Conservation (phyloP, 1,139 yeast genomes). For the Pichiaceae sp. region DNA sequence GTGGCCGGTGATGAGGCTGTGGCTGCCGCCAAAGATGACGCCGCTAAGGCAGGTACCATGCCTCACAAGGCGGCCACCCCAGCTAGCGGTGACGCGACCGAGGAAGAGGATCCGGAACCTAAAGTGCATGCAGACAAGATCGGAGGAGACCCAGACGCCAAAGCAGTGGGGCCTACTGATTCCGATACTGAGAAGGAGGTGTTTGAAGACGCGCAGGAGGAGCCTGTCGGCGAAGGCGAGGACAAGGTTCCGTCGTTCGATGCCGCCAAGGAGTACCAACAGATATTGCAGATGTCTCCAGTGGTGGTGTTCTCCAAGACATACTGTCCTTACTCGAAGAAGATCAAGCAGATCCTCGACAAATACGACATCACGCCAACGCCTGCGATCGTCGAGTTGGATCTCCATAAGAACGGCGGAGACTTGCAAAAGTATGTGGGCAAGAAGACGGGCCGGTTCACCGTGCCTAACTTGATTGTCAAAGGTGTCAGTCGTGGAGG, state of each 20-base stretch:
- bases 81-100: neutral
- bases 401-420: slow-evolving; percentile 60
- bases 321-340: slow-evolving; percentile 67
- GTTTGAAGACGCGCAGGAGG: slow-evolving; percentile 3
- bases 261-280: slow-evolving; percentile 52
- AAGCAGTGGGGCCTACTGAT: neutral
- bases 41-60: neutral
- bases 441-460: slow-evolving; percentile 48
- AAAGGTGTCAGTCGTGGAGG: slow-evolving; percentile 67
- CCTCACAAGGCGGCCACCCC: neutral
- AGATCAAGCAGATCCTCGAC: slow-evolving; percentile 56
- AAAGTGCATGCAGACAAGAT: neutral
- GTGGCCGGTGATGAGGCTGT: slow-evolving; percentile 15
- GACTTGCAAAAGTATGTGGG: slow-evolving; percentile 54
- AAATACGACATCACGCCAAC: slow-evolving; percentile 67
- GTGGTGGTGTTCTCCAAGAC: slow-evolving; percentile 66
- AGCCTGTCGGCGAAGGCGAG: neutral
- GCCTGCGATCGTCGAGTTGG: slow-evolving; percentile 73
- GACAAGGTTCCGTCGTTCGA: slow-evolving; percentile 30
- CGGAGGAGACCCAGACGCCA: neutral
- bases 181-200: slow-evolving; percentile 1
- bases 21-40: slow-evolving; percentile 1
- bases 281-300: slow-evolving; percentile 56
- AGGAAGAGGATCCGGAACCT: neutral
- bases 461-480: slow-evolving; percentile 67